Base-by-base conservation (phyloP, 768 basidiomycete species). In the Phaeolepiota aurea region DNA sequence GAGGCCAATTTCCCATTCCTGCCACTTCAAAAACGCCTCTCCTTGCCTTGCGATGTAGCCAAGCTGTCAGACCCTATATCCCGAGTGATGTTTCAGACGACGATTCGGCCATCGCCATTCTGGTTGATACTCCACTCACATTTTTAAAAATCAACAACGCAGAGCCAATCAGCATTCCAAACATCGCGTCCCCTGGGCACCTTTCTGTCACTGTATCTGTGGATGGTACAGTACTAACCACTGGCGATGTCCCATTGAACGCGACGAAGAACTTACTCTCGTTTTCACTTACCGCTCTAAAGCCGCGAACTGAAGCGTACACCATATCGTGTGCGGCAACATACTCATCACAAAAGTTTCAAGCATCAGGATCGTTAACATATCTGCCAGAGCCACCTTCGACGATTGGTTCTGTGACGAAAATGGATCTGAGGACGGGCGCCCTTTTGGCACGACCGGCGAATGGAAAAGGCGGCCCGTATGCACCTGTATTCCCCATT, bases 401-500 rank as follows among this genome's bases (percentile, higher is more conserved):
- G 2, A 62, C 55, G 1, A 72, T 74, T 41, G 69, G 72, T 11
- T 71, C 72, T 2, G 77, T 76, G n/a, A 77, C 77, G 0, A 80
- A 79, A 50, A 74, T 78, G 68, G 77, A 79, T 51, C 56, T 72
- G 37, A 66, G 76, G 22, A 79, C 76, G 3, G 78, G 79, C 2
- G 75, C 70, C 1, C 44, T 80, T 30, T 51, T 77, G 28, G 77
- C 74, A 1, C 58, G 68, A 34, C 73, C 72, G 5, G 66, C 72
- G 0, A 65, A 65, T 33, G 76, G 77, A n/a, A 54, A 59, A 32
- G 66, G 64, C 5, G 71, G 73, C 9, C 46, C 58, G 4, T 79
- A 71, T 46, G 65, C 71, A 16, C 71, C 75, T 0, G 66, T 83
- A 1, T 71, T 88, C 42, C 84, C 87, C 0, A 71, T 85, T 33